Evolutionary conservation across 352 stramenopile genomes (phyloP).

Genomic region (Halophytophthora polymorphica): DNA sequence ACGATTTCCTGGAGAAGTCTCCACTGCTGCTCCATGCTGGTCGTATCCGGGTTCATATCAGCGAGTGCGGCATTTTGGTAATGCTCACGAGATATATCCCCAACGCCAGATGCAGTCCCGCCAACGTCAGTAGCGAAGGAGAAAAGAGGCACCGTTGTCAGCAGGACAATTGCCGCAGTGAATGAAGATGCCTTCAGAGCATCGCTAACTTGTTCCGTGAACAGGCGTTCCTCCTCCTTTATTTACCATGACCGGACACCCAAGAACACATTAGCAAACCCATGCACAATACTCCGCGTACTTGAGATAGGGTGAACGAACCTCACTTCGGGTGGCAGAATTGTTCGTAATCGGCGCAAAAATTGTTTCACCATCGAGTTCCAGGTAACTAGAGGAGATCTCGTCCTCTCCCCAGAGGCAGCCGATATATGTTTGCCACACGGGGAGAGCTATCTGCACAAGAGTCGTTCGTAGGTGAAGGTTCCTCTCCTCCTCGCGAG

Average conservation of each 20-base stretch:
- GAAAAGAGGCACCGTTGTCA: conserved; percentile 11
- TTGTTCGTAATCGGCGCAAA: conserved; percentile 7
- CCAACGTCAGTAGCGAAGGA: neutral
- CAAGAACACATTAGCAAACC: conserved; percentile 1
- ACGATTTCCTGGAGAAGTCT: conserved; percentile 22
- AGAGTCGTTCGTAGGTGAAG: neutral
- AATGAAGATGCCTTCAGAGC: conserved; percentile 14
- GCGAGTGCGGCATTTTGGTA: no score
- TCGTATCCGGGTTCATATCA: neutral
- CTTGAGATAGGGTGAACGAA: conserved; percentile 5
- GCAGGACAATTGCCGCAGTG: conserved; percentile 5
- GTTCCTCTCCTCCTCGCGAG: neutral
- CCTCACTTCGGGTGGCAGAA: conserved; percentile 12
- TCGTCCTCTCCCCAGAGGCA: conserved; percentile 5
- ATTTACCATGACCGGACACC: neutral
- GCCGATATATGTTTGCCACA: conserved; percentile 19
- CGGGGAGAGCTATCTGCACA: conserved; percentile 1
- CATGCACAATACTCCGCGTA: neutral
- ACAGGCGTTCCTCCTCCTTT: conserved; percentile 4
- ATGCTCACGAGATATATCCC: no score
- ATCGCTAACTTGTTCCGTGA: conserved; percentile 1
- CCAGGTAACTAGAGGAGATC: conserved; percentile 1
- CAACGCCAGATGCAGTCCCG: no score
- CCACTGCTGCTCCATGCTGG: conserved; percentile 10
- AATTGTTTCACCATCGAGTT: conserved; percentile 7